These are phyloP conservation scores for Citrus mangshanensis DNA, from an alignment of 345 rosid species.

Conservation along the genomic window DNA sequence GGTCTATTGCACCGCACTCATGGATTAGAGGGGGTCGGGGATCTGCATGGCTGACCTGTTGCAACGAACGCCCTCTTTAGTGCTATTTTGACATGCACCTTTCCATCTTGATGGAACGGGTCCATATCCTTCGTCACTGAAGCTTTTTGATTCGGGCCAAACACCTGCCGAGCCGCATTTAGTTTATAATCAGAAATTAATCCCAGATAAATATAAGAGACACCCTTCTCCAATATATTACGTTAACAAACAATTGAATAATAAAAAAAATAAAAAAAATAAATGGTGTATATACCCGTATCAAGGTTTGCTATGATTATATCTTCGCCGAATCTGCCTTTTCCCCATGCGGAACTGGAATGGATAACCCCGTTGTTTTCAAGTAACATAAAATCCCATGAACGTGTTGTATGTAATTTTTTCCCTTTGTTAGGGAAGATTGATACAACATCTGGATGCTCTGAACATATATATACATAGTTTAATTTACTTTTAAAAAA, in stretches of 20 bases:
- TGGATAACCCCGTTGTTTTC: slow-evolving; percentile 32
- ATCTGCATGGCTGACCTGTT: slow-evolving; percentile 31
- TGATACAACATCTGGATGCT: slow-evolving; percentile 45
- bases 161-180: slow-evolving; percentile 38
- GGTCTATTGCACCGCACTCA: too few relatives aligned
- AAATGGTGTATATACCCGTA: slow-evolving; percentile 36
- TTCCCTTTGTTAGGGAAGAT: slow-evolving; percentile 39
- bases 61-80: slow-evolving; percentile 36
- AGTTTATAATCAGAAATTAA: too few relatives aligned
- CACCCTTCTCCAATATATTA: not conserved
- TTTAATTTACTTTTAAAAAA: too few relatives aligned
- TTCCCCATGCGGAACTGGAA: slow-evolving; percentile 33
- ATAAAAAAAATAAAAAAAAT: too few relatives aligned
- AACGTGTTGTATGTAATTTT: slow-evolving; percentile 51
- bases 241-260: not conserved
- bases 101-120: slow-evolving; percentile 54
- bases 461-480: slow-evolving; percentile 7
- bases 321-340: slow-evolving; percentile 48
- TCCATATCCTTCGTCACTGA: slow-evolving; percentile 42
- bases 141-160: slow-evolving; percentile 69
- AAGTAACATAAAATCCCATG: slow-evolving; percentile 56
- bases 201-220: not conserved
- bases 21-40: too few relatives aligned
- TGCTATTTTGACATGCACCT: slow-evolving; percentile 41
- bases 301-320: slow-evolving; percentile 54